Evolutionary conservation across 2,329 filamentous ascomycete species (phyloP).

Genomic region (Sporothrix dimorphospora): DNA sequence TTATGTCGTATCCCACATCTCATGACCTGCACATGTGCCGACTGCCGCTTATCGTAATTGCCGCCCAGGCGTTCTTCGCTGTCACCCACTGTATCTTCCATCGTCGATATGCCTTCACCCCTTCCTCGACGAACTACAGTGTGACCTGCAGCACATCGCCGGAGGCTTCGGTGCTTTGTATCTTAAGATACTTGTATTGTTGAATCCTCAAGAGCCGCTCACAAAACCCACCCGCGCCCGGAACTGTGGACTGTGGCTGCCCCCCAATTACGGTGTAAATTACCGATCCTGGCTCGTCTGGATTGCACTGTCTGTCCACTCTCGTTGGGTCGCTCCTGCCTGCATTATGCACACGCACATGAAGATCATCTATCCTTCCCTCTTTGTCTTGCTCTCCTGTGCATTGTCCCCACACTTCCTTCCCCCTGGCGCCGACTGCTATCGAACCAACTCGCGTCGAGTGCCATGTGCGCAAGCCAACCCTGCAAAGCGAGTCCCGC

Average conservation of each 20-base stretch:
- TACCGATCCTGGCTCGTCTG: not conserved
- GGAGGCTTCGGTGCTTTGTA: not conserved
- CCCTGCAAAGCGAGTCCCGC: constrained; percentile 3
- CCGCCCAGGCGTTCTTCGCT: not conserved
- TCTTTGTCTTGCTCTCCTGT: constrained; percentile 6
- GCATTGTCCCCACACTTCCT: constrained; percentile 16
- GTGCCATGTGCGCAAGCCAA: constrained; percentile 12
- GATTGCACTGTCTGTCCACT: not conserved
- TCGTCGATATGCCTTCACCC: not conserved
- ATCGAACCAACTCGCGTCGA: constrained; percentile 21
- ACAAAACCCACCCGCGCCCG: too few species aligned
- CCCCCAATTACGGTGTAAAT: constrained; percentile 1
- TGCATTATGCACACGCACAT: constrained; percentile 18
- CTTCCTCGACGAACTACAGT: too few species aligned
- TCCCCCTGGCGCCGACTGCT: constrained; percentile 12
- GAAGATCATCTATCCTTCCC: constrained; percentile 3
- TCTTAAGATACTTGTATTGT: too few species aligned
- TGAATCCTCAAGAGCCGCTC: not conserved
- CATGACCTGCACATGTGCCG: not conserved
- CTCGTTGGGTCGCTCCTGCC: constrained; percentile 5
- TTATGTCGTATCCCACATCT: constrained; percentile 10
- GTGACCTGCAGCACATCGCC: not conserved
- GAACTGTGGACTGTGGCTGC: too few species aligned
- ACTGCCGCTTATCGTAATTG: not conserved
- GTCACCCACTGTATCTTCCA: not conserved